Evolutionary conservation across 495 filamentous ascomycete species (phyloP).

Genomic region (Penicillium macrosclerotiorum): DNA sequence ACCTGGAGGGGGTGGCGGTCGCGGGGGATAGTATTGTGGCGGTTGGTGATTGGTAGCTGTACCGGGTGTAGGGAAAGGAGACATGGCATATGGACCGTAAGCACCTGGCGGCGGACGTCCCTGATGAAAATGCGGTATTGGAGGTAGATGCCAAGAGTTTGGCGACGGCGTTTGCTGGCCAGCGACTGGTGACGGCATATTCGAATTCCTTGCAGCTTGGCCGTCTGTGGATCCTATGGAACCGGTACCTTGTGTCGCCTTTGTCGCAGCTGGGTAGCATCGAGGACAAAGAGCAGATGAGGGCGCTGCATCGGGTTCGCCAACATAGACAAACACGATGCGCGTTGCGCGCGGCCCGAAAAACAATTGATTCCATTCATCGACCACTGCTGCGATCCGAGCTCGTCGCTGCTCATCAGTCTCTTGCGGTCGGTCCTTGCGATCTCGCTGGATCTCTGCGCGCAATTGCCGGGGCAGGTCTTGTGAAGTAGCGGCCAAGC

Average conservation of each 20-base stretch:
- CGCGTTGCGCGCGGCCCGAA: constrained; percentile 43
- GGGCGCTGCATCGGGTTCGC: constrained; percentile 38
- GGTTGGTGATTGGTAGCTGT: constrained; percentile 23
- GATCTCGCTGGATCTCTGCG: constrained; percentile 42
- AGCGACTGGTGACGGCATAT: constrained; percentile 11
- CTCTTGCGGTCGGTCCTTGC: constrained; percentile 44
- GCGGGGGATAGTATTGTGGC: constrained; percentile 26
- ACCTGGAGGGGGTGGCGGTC: constrained; percentile 20
- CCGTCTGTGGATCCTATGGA: constrained; percentile 7
- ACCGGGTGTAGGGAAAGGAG: constrained; percentile 10
- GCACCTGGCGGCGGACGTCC: constrained; percentile 11
- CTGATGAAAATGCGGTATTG: constrained; percentile 17
- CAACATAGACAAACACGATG: constrained; percentile 39
- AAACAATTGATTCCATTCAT: constrained; percentile 54
- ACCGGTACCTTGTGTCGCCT: constrained; percentile 22
- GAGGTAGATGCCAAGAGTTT: constrained; percentile 16
- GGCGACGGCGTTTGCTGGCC: constrained; percentile 17
- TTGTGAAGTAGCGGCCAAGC: constrained; percentile 38
- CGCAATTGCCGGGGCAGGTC: constrained; percentile 40
- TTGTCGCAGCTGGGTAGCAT: constrained; percentile 45
- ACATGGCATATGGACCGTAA: constrained; percentile 17
- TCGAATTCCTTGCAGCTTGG: constrained; percentile 6
- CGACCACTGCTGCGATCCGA: constrained; percentile 43
- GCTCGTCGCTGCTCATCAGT: constrained; percentile 40
- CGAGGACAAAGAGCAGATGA: constrained; percentile 41